These are phyloP conservation scores for Austroboletus novae-zelandiae DNA, from an alignment of 1,284 basidiomycete species.

Conservation along the genomic window DNA sequence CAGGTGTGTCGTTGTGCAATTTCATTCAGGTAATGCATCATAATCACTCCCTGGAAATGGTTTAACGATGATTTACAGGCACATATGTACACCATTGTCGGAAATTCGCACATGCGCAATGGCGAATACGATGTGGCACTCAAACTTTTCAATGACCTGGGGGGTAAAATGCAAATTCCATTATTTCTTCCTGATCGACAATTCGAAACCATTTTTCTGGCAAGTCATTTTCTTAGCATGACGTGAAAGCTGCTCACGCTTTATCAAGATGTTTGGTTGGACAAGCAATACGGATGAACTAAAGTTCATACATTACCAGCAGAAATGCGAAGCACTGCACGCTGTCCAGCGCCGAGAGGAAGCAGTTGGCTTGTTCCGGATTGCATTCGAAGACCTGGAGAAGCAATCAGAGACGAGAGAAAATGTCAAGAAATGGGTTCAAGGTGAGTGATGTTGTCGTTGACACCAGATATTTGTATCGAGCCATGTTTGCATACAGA, in stretches of 20 bases:
- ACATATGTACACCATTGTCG: too few species aligned
- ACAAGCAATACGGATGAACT: background rate
- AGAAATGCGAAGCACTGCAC: too few species aligned
- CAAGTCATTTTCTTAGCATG: background rate
- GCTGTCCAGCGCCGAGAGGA: too few species aligned
- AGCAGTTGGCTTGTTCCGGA: too few species aligned
- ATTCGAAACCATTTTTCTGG: background rate
- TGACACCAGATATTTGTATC: background rate
- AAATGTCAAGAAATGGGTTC: background rate
- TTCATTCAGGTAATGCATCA: too few species aligned
- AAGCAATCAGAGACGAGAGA: background rate
- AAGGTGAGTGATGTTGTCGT: background rate
- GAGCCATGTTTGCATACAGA: too few species aligned
- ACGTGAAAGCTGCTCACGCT: background rate
- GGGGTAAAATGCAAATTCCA: background rate
- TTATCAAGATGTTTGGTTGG: background rate
- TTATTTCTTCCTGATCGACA: background rate
- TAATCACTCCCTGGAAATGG: too few species aligned
- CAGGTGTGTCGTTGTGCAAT: too few species aligned
- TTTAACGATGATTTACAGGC: too few species aligned
- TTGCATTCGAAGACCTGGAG: background rate
- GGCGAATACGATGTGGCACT: too few species aligned
- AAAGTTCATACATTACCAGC: background rate
- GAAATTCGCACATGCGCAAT: too few species aligned
- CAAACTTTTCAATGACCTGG: too few species aligned